Conservation (phyloP, 2,329 filamentous ascomycete species). For the Stemphylium beticola region DNA sequence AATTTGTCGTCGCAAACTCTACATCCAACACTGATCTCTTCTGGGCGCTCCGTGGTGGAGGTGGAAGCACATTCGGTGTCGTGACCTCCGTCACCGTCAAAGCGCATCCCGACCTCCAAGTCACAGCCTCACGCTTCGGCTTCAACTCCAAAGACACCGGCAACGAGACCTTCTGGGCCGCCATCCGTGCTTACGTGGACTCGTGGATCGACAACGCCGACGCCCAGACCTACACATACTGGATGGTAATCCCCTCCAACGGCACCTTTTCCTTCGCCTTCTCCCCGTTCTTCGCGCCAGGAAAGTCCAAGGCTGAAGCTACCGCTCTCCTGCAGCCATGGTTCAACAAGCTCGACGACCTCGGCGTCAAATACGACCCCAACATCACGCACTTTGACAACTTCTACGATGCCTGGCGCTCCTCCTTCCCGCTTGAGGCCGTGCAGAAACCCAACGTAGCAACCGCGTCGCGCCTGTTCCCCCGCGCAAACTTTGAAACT, state of each 20-base stretch:
- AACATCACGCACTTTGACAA: conserved; percentile 44
- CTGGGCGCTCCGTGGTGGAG: conserved; percentile 47
- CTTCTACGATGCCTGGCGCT: conserved; percentile 43
- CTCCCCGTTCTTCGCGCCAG: conserved; percentile 45
- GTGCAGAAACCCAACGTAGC: conserved; percentile 43
- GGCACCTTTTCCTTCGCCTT: conserved; percentile 43
- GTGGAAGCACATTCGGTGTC: conserved; percentile 45
- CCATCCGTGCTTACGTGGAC: conserved; percentile 37
- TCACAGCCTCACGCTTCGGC: conserved; percentile 40
- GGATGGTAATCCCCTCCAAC: conserved; percentile 40
- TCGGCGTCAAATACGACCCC: conserved; percentile 41
- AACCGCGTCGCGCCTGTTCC: conserved; percentile 44
- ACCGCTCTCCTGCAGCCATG: conserved; percentile 41
- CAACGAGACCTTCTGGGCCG: conserved; percentile 47
- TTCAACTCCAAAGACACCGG: conserved; percentile 40
- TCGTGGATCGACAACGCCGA: conserved; percentile 46
- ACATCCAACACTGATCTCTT: conserved; percentile 42
- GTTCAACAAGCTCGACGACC: conserved; percentile 36
- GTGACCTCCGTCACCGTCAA: conserved; percentile 44
- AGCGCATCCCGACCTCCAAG: conserved; percentile 42
- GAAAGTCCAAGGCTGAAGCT: conserved; percentile 40
- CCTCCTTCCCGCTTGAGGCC: conserved; percentile 44
- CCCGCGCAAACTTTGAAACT: conserved; percentile 43
- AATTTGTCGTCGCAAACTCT: conserved; percentile 39
- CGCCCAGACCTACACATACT: conserved; percentile 45